These are phyloP conservation scores for Saccharomycopsis sp. DNA, from an alignment of 805 yeast genomes.

Conservation along the genomic window DNA sequence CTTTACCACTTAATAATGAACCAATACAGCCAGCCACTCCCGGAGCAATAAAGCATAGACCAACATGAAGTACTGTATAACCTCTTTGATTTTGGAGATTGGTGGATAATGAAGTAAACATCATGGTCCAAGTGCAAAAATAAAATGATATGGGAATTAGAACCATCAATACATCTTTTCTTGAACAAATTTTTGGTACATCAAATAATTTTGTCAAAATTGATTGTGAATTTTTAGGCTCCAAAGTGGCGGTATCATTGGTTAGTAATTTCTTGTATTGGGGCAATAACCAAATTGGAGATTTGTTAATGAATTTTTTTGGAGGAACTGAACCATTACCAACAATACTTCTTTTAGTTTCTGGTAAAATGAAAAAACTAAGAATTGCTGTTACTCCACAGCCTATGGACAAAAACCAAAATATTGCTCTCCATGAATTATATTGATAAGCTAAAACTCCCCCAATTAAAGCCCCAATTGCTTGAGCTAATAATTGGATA, in stretches of 20 bases:
- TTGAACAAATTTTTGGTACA: constrained; percentile 18
- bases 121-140: constrained; percentile 61
- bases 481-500: constrained; percentile 58
- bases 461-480: constrained; percentile 69
- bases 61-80: constrained; percentile 46
- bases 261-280: constrained; percentile 24
- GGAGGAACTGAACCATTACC: constrained; percentile 69
- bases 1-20: constrained; percentile 45
- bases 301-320: constrained; percentile 27
- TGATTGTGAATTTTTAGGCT: constrained; percentile 5
- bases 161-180: constrained; percentile 3
- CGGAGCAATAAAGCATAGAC: constrained; percentile 63
- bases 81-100: constrained; percentile 39
- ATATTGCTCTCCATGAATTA: constrained; percentile 65
- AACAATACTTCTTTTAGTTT: constrained; percentile 59
- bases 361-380: constrained; percentile 45
- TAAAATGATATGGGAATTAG: constrained; percentile 46
- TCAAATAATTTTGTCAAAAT: constrained; percentile 6
- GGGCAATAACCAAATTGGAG: constrained; percentile 33
- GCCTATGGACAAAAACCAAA: constrained; percentile 64
- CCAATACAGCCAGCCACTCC: constrained; percentile 61
- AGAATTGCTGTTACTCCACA: constrained; percentile 35
- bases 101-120: constrained; percentile 55
- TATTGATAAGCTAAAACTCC: constrained; percentile 37
- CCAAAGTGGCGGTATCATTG: constrained; percentile 24